phyloP scores from a whole-genome alignment of 768 basidiomycete genomes.

The Lactifluus hygrophoroides region DNA sequence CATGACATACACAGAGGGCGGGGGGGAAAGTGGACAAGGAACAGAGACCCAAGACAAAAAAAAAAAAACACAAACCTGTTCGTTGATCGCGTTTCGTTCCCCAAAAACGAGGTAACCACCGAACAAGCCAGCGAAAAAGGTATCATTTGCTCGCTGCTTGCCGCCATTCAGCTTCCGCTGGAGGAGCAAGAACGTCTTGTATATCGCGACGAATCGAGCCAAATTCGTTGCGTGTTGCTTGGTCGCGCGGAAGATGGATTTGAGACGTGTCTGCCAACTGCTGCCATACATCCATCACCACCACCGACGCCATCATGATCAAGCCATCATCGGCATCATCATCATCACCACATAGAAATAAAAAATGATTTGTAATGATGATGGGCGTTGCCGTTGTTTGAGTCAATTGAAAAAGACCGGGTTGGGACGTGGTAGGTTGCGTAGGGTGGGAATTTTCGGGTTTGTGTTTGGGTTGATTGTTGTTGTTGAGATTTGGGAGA shows the following conservation, averaged over 20 bases:
- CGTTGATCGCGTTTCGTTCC: slow-evolving; percentile 79
- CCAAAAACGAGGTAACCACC: slow-evolving; percentile 90
- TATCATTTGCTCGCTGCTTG: slow-evolving; percentile 73
- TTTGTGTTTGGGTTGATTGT: no score
- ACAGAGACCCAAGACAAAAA: not conserved
- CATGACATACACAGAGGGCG: no score
- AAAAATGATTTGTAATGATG: no score
- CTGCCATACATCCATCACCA: no score
- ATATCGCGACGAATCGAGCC: slow-evolving; percentile 88
- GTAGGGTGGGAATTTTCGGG: no score
- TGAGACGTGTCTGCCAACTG: slow-evolving; percentile 66
- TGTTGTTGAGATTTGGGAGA: not conserved
- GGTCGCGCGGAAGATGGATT: slow-evolving; percentile 72
- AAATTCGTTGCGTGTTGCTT: slow-evolving; percentile 87
- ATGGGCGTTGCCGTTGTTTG: no score
- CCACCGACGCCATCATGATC: not conserved
- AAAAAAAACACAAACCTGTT: slow-evolving; percentile 54
- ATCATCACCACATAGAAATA: no score
- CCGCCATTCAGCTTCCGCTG: slow-evolving; percentile 78
- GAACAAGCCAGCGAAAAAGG: slow-evolving; percentile 86
- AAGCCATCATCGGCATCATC: not conserved
- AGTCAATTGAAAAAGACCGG: no score
- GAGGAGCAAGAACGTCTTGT: slow-evolving; percentile 78
- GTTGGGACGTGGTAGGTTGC: no score
- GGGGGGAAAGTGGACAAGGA: not conserved